phyloP scores from a whole-genome alignment of 371 early-diverging fungal genomes.

The Blakeslea trispora region DNA sequence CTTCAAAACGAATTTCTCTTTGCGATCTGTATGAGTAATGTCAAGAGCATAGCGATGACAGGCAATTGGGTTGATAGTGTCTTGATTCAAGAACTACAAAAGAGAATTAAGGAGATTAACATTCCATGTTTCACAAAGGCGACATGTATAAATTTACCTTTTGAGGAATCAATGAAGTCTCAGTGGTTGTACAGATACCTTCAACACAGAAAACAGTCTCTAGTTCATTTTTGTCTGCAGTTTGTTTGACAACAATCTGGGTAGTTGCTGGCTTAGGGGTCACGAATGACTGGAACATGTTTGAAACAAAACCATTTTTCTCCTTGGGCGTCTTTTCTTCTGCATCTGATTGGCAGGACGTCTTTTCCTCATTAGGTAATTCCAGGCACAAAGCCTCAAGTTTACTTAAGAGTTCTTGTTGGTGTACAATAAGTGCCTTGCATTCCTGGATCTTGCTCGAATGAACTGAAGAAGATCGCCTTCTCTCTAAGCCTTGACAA shows the following conservation, averaged over 20 bases:
- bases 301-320: not conserved
- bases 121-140: too few relatives aligned
- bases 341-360: not conserved
- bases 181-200: slow-evolving; percentile 22
- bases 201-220: slow-evolving; percentile 16
- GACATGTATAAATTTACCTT: slow-evolving; percentile 7
- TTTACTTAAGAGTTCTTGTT: slow-evolving; percentile 10
- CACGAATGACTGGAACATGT: not conserved
- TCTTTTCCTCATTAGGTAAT: slow-evolving; percentile 1
- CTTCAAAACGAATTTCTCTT: slow-evolving; percentile 14
- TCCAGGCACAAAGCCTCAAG: not conserved
- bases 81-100: not conserved
- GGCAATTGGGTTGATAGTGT: not conserved
- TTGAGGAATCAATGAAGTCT: slow-evolving; percentile 13
- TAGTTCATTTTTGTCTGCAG: slow-evolving; percentile 10
- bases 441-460: slow-evolving; percentile 9
- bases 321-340: not conserved
- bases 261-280: slow-evolving; percentile 3
- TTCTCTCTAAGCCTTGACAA: not conserved
- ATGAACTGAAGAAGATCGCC: not conserved
- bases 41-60: slow-evolving; percentile 5
- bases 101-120: not conserved
- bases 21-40: slow-evolving; percentile 15
- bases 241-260: slow-evolving; percentile 13
- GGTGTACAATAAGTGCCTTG: slow-evolving; percentile 15